A percentile compares a stretch with the other conserved stretches of the same genome.
Conservation (phyloP, 2,329 filamentous ascomycete genomes). For the Ophiostoma sp. region DNA sequence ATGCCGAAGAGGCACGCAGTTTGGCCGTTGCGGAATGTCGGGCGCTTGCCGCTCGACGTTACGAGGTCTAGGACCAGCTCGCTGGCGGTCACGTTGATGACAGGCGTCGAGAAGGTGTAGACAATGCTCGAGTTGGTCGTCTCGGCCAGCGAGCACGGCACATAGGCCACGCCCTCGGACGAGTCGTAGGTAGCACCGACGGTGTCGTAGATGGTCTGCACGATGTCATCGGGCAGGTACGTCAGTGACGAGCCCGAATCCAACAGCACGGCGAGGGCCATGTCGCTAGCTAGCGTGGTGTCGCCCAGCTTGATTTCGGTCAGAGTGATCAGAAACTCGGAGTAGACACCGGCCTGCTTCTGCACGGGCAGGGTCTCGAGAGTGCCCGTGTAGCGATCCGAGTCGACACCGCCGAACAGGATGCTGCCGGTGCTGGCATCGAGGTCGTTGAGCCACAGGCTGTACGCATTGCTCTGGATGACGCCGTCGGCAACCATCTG, state of each 20-base stretch:
- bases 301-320: constrained; percentile 49
- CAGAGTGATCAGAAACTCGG: constrained; percentile 64
- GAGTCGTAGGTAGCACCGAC: constrained; percentile 56
- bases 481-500: constrained; percentile 55
- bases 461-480: constrained; percentile 64
- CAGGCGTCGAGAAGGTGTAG: constrained; percentile 51
- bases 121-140: constrained; percentile 40
- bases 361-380: constrained; percentile 65
- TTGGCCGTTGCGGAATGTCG: constrained; percentile 48
- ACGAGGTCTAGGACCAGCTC: constrained; percentile 55
- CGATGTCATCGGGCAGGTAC: constrained; percentile 57
- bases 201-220: constrained; percentile 49
- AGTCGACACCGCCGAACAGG: constrained; percentile 70
- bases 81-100: constrained; percentile 52
- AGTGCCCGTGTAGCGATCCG: constrained; percentile 55
- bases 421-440: constrained; percentile 60
- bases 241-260: constrained; percentile 65
- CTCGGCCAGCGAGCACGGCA: constrained; percentile 51
- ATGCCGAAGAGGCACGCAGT: constrained; percentile 63
- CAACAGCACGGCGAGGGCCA: constrained; percentile 59
- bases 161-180: constrained; percentile 50
- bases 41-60: constrained; percentile 42
- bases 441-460: constrained; percentile 69
- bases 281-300: constrained; percentile 39
- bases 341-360: constrained; percentile 44